Base-by-base conservation (phyloP, 805 yeast species). In the Jamesozyma hellenica region DNA sequence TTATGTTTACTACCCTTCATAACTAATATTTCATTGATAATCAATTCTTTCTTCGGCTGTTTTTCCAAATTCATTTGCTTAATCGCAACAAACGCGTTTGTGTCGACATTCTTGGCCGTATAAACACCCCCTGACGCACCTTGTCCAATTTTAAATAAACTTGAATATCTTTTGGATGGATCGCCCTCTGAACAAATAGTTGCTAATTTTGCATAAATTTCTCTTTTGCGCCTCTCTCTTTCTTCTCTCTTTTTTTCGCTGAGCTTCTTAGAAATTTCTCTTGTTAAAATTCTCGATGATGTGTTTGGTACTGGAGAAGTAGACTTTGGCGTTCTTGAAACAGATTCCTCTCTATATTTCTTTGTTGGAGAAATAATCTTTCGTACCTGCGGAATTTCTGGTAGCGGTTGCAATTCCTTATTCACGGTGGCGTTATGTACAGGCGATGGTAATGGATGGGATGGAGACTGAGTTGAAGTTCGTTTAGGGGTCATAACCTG, bases 111-210 rank as follows among this genome's bases (percentile, higher is more conserved):
- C 50, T 79, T 75, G 0, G 96, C 96, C 25, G 92, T 85, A 53
- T 80, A 92, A 25, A 92, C 99, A 30, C 95, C 95, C 40, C 98
- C 99, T 13, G 94, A 81, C 0, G 98, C 98, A 55, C 99, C 98
- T 65, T 92, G 98, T 1, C 99, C 99, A 47, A 92, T 81, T 60
- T 90, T 88, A 29, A 74, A 71, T 45, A 90, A 68, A 53, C 77
- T 79, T 34, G 69, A 66, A 60, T 84, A 92, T 36, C 73, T 57
- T 39, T 67, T 67, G 26, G 77, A 74, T 11, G 98, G 98, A 62
- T 92, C 94, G 7, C 88, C 92, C 26, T 75, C 77, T 2, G 86
- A 71, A 53, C 96, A 90, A 35, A 88, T 88, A 30, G 77, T 75
- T 41, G 74, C 69, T 36, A 92, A 67, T 51, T 77, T 82, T 34